A percentile compares a stretch with the other conserved stretches of the same genome.
These are phyloP conservation scores for Penicillium subrubescens DNA, from an alignment of 495 filamentous ascomycete species.

Conservation along the genomic window DNA sequence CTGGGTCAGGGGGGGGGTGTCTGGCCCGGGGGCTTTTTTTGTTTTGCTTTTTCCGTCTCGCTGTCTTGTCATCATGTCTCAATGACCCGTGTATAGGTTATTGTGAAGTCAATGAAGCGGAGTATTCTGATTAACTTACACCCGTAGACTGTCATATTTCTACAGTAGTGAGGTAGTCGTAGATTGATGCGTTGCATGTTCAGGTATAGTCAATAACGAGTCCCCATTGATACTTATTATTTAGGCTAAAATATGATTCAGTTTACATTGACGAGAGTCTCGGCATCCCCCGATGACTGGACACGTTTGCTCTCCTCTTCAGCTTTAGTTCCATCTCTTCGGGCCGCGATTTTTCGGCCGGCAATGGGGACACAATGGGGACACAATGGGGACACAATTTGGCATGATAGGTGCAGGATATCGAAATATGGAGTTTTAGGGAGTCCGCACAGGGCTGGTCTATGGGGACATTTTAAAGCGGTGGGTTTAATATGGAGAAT, in stretches of 20 bases:
- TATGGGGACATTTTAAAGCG: background rate
- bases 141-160: background rate
- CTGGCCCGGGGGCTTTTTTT: conserved; percentile 1
- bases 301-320: background rate
- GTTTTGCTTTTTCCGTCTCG: background rate
- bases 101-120: conserved; percentile 5
- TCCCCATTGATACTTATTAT: background rate
- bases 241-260: background rate
- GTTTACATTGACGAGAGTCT: background rate
- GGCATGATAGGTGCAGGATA: no score
- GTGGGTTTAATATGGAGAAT: background rate
- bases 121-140: background rate
- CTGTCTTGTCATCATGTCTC: background rate
- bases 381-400: no score
- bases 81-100: background rate
- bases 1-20: background rate
- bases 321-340: background rate
- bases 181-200: background rate
- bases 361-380: background rate
- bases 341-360: background rate
- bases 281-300: background rate
- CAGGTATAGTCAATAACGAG: background rate
- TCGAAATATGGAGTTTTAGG: background rate
- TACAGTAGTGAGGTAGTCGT: background rate
- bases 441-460: background rate